Evolutionary conservation across 139 green algal species (phyloP).

Genomic region (Dunaliella sp.): DNA sequence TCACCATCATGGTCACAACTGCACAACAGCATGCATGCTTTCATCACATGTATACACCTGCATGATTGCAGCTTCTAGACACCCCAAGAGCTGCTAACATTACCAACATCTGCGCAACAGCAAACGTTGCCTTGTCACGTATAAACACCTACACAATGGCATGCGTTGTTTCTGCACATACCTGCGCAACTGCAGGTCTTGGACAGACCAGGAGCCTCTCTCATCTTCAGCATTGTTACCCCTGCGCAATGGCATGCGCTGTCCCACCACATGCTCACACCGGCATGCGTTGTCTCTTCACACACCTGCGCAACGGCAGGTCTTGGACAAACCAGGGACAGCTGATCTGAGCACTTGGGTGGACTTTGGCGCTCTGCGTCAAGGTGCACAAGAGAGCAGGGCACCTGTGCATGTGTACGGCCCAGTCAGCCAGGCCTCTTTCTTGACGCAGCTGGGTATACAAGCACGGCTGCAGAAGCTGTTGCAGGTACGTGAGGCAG

Average conservation of each 20-base stretch:
- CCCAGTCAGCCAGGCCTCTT: slow-evolving; percentile 67
- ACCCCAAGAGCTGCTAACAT: too few species aligned
- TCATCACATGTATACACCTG: too few species aligned
- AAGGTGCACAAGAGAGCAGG: slow-evolving; percentile 27
- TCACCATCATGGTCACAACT: too few species aligned
- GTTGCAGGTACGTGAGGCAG: not conserved
- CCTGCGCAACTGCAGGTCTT: too few species aligned
- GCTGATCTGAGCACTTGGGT: slow-evolving; percentile 91
- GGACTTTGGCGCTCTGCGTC: slow-evolving; percentile 81
- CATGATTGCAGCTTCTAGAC: too few species aligned
- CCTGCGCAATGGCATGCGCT: too few species aligned
- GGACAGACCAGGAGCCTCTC: not conserved
- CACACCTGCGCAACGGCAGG: too few species aligned
- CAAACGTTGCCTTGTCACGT: too few species aligned
- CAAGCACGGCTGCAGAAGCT: slow-evolving; percentile 59
- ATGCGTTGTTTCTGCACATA: slow-evolving; percentile 44
- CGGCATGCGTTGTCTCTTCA: too few species aligned
- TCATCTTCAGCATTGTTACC: not conserved
- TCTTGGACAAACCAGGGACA: slow-evolving; percentile 74
- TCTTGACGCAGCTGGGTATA: slow-evolving; percentile 78
- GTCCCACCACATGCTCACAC: too few species aligned
- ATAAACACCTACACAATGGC: not conserved
- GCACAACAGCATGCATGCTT: too few species aligned
- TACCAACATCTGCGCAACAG: too few species aligned
- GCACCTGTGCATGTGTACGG: slow-evolving; percentile 54